phyloP scores from a whole-genome alignment of 495 filamentous ascomycete genomes.

The Bacidia rubella region DNA sequence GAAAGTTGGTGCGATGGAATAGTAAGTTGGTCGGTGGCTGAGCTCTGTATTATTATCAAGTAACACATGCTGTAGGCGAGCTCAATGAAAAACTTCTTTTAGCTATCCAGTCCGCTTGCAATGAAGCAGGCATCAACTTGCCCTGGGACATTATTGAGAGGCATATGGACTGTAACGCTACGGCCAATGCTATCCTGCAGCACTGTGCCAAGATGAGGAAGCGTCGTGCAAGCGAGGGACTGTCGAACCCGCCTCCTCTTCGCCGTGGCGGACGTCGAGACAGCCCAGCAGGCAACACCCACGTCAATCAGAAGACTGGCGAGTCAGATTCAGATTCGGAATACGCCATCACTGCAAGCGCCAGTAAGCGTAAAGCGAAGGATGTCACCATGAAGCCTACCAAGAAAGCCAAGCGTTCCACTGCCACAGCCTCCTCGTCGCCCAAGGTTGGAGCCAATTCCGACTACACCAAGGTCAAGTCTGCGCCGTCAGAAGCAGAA shows the following conservation, averaged over 20 bases:
- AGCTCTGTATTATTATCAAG: background rate
- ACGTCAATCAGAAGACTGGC: background rate
- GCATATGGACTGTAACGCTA: conserved; percentile 25
- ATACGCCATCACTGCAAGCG: too few relatives aligned
- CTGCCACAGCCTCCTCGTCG: too few relatives aligned
- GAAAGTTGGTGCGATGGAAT: background rate
- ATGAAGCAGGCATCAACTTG: conserved; percentile 23
- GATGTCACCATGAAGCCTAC: background rate
- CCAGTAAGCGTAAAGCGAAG: conserved; percentile 7
- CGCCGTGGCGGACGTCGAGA: conserved; percentile 18
- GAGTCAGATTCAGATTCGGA: conserved; percentile 21
- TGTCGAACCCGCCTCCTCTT: conserved; percentile 30
- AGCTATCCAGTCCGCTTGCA: conserved; percentile 31
- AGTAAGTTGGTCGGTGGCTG: background rate
- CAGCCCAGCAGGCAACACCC: background rate
- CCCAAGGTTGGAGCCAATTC: too few relatives aligned
- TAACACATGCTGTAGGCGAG: conserved; percentile 21
- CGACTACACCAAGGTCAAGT: too few relatives aligned
- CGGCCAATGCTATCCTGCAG: conserved; percentile 34
- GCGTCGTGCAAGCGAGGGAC: conserved; percentile 20
- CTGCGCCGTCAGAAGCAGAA: too few relatives aligned
- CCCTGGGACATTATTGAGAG: conserved; percentile 29
- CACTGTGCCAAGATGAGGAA: conserved; percentile 34
- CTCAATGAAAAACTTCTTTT: conserved; percentile 31
- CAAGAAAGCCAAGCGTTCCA: too few relatives aligned